These are phyloP conservation scores for Taiozyma sp. DNA, from an alignment of 1,139 yeast species.

Conservation along the genomic window DNA sequence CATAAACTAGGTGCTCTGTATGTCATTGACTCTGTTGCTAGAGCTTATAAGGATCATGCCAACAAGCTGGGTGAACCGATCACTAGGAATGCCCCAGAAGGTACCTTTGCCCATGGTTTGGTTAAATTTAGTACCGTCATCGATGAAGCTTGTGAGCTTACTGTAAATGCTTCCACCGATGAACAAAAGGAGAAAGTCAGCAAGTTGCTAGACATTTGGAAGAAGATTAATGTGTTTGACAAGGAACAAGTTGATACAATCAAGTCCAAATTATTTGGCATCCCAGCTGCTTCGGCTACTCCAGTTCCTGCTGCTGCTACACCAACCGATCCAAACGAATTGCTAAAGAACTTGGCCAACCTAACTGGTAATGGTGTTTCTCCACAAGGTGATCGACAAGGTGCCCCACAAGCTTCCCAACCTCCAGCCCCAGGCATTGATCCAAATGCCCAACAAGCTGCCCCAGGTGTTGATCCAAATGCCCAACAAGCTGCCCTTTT, in stretches of 20 bases:
- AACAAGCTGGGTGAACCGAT: constrained; percentile 44
- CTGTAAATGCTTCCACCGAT: constrained; percentile 48
- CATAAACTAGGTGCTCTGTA: constrained; percentile 90
- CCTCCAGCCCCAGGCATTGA: constrained; percentile 25
- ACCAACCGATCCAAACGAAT: constrained; percentile 49
- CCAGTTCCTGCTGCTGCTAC: constrained; percentile 19
- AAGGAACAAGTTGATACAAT: constrained; percentile 50
- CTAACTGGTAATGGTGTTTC: constrained; percentile 26
- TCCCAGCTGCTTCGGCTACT: constrained; percentile 34
- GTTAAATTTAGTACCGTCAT: constrained; percentile 51
- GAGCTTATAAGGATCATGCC: constrained; percentile 80
- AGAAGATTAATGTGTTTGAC: constrained; percentile 74
- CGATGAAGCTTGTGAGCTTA: constrained; percentile 54
- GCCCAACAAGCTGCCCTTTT: constrained; percentile 40
- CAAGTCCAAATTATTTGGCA: constrained; percentile 54
- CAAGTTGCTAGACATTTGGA: constrained; percentile 92
- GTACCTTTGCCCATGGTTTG: not conserved
- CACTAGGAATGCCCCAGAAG: constrained; percentile 22
- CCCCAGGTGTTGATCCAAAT: constrained; percentile 29
- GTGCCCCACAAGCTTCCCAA: constrained; percentile 19
- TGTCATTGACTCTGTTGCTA: constrained; percentile 87
- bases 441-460: constrained; percentile 33
- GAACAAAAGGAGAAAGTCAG: constrained; percentile 64
- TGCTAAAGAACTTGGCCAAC: constrained; percentile 62
- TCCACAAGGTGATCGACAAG: not conserved